A percentile compares a stretch with the other conserved stretches of the same genome.
Conservation (phyloP, 148 eudicot species). For the Beta vulgaris region DNA sequence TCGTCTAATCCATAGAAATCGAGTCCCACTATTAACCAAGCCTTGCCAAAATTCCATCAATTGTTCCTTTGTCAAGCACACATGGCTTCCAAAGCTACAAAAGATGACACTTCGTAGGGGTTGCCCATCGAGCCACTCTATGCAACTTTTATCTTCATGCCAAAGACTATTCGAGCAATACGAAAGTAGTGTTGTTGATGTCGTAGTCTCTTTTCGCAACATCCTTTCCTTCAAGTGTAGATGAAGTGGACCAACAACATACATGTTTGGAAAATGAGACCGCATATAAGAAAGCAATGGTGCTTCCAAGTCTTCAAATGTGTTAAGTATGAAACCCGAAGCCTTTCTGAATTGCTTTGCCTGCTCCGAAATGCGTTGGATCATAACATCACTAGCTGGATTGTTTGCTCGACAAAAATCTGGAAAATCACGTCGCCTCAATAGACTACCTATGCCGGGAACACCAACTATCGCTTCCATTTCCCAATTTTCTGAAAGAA, state of each 20-base stretch:
- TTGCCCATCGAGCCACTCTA: constrained; percentile 21
- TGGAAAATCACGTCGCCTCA: constrained; percentile 17
- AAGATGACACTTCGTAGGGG: constrained; percentile 14
- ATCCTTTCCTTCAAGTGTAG: not conserved
- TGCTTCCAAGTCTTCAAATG: constrained; percentile 17
- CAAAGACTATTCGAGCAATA: constrained; percentile 4
- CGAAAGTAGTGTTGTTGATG: no score
- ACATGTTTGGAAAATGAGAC: constrained; percentile 11
- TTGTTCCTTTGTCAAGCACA: constrained; percentile 11
- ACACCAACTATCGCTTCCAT: not conserved
- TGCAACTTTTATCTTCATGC: constrained; percentile 12
- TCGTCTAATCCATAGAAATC: constrained; percentile 26
- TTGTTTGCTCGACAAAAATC: constrained; percentile 17
- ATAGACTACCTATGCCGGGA: constrained; percentile 12
- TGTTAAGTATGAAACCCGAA: constrained; percentile 22
- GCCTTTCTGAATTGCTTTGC: not conserved
- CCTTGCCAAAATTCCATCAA: constrained; percentile 29
- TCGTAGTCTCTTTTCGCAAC: not conserved
- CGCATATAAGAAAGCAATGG: constrained; percentile 13
- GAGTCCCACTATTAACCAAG: constrained; percentile 14
- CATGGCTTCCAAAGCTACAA: constrained; percentile 23
- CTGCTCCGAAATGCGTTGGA: not conserved
- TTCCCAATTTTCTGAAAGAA: not conserved
- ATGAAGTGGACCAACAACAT: constrained; percentile 22
- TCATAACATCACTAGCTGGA: not conserved